Conservation (phyloP, 805 yeast species). For the Barnettozyma siamensis region DNA sequence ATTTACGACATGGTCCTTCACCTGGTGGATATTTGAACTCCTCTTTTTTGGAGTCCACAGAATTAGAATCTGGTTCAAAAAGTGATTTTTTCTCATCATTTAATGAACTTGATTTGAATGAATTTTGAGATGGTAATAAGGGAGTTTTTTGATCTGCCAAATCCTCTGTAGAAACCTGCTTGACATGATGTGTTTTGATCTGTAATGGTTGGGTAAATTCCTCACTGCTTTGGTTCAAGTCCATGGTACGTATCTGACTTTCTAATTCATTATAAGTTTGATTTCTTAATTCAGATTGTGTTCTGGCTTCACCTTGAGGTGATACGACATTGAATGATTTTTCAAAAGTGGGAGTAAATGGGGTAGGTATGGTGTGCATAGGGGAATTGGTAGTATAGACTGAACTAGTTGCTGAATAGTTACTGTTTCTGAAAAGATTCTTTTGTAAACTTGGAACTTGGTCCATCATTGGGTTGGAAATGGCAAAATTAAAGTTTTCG, state of each 20-base stretch:
- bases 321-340: not conserved
- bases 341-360: conserved; percentile 3
- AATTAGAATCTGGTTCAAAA: not conserved
- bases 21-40: conserved; percentile 44
- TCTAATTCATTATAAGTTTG: conserved; percentile 14
- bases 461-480: not conserved
- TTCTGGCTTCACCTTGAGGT: not conserved
- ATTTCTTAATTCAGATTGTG: not conserved
- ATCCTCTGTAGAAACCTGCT: conserved; percentile 13
- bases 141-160: conserved; percentile 1
- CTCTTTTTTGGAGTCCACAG: not conserved
- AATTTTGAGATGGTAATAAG: not conserved
- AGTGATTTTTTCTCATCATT: not conserved
- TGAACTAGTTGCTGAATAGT: conserved; percentile 1
- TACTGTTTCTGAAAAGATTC: conserved; percentile 1
- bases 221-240: conserved; percentile 3
- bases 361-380: not conserved
- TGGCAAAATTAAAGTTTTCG: not conserved
- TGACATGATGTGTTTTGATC: conserved; percentile 15
- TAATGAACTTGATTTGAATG: not conserved
- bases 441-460: not conserved
- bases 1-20: conserved; percentile 76
- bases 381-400: not conserved
- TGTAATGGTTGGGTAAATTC: conserved; percentile 1
- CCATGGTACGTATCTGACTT: conserved; percentile 15